Conservation (phyloP, 2,329 filamentous ascomycete species). For the Claviceps arundinis region DNA sequence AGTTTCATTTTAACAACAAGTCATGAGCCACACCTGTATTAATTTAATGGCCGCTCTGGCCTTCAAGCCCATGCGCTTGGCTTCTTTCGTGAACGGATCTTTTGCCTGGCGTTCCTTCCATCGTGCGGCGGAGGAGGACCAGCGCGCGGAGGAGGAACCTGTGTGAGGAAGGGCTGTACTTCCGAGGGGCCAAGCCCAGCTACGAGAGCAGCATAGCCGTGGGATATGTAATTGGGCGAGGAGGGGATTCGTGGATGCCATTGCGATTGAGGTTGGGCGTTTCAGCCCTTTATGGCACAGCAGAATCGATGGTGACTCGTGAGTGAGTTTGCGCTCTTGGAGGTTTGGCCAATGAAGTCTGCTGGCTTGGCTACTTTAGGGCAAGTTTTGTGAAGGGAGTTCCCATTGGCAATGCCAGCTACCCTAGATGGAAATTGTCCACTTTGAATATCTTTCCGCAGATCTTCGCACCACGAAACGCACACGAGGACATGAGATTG, state of each 20-base stretch:
- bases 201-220: background rate
- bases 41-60: slow-evolving; percentile 91
- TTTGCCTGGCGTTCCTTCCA: slow-evolving; percentile 72
- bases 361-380: too few relatives aligned
- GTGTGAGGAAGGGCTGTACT: too few relatives aligned
- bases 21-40: slow-evolving; percentile 48
- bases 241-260: background rate
- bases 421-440: too few relatives aligned
- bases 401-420: too few relatives aligned
- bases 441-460: too few relatives aligned
- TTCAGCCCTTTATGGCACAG: too few relatives aligned
- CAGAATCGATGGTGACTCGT: too few relatives aligned
- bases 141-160: slow-evolving; percentile 4
- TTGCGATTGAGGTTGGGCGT: background rate
- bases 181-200: background rate
- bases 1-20: background rate
- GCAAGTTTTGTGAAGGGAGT: too few relatives aligned
- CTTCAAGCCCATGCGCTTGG: slow-evolving; percentile 68
- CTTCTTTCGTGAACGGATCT: slow-evolving; percentile 61
- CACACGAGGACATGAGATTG: too few relatives aligned
- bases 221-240: background rate
- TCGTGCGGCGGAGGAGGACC: slow-evolving; percentile 48
- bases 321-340: too few relatives aligned
- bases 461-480: too few relatives aligned
- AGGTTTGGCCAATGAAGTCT: too few relatives aligned